These are phyloP conservation scores for Aspergillus incahuasiensis DNA, from an alignment of 495 filamentous ascomycete genomes.

Conservation along the genomic window DNA sequence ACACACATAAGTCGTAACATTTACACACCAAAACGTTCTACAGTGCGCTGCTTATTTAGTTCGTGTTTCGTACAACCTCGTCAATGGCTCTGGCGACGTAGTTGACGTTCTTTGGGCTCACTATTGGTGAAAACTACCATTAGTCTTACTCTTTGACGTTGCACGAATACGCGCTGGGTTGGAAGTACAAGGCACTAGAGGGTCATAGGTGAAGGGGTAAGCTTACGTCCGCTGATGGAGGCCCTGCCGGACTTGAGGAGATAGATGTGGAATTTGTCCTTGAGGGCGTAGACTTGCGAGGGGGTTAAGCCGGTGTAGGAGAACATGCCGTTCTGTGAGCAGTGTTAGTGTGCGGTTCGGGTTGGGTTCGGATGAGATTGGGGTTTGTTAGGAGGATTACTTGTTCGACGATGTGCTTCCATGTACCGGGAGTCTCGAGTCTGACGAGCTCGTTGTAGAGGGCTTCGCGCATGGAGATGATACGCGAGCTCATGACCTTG, in stretches of 20 bases:
- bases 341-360: conserved; percentile 2
- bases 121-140: conserved; percentile 30
- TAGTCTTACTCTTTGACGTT: background rate
- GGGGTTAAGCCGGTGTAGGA: conserved; percentile 46
- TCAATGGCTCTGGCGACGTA: conserved; percentile 48
- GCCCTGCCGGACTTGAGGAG: conserved; percentile 44
- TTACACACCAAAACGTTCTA: background rate
- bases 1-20: background rate
- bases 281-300: conserved; percentile 40
- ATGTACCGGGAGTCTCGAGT: conserved; percentile 43
- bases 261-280: conserved; percentile 48
- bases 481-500: conserved; percentile 48
- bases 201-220: background rate
- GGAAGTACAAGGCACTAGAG: background rate
- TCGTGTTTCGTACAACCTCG: conserved; percentile 41
- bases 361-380: background rate
- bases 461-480: conserved; percentile 44
- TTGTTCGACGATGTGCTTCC: conserved; percentile 48
- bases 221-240: conserved; percentile 46
- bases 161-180: background rate
- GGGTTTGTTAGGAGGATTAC: conserved; percentile 12
- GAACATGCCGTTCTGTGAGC: conserved; percentile 49
- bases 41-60: conserved; percentile 16
- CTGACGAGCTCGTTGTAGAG: conserved; percentile 40
- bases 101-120: conserved; percentile 45